These are phyloP conservation scores for Fusarium sp. DNA, from an alignment of 2,329 filamentous ascomycete species.

Conservation along the genomic window DNA sequence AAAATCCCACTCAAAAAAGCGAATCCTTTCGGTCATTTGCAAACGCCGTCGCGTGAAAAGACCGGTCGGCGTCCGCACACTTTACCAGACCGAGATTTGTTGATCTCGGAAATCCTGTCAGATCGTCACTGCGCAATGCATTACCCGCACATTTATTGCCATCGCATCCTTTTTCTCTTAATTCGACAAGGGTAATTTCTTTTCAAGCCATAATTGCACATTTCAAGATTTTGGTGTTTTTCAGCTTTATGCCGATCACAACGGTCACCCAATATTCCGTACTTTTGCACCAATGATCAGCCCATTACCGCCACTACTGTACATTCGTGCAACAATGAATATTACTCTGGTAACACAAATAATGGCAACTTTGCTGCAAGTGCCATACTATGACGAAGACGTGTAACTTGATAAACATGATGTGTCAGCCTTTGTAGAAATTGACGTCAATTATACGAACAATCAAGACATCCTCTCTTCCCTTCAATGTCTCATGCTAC, in stretches of 20 bases:
- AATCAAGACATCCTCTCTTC: not conserved
- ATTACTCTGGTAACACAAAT: too few relatives aligned
- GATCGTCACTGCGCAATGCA: not conserved
- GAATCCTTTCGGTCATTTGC: not conserved
- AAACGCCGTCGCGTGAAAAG: not conserved
- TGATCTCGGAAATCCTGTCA: not conserved
- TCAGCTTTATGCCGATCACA: not conserved
- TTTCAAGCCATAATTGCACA: not conserved
- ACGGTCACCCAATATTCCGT: not conserved
- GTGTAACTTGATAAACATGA: not conserved
- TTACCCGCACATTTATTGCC: too few relatives aligned
- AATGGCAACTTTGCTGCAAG: not conserved
- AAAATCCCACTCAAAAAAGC: not conserved
- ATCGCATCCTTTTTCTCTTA: too few relatives aligned
- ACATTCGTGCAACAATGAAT: not conserved
- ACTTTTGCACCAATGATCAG: too few relatives aligned
- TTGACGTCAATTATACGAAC: too few relatives aligned
- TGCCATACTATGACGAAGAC: not conserved
- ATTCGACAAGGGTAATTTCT: too few relatives aligned
- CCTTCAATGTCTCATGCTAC: accelerated
- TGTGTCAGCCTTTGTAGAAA: too few relatives aligned
- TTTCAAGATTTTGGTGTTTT: not conserved
- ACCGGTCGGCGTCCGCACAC: too few relatives aligned
- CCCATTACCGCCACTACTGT: not conserved
- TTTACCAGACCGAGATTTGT: not conserved